A percentile compares a stretch with the other conserved stretches of the same genome.
Evolutionary conservation across 83 land plant genomes (phyloP).

Genomic region (Thuja plicata): DNA sequence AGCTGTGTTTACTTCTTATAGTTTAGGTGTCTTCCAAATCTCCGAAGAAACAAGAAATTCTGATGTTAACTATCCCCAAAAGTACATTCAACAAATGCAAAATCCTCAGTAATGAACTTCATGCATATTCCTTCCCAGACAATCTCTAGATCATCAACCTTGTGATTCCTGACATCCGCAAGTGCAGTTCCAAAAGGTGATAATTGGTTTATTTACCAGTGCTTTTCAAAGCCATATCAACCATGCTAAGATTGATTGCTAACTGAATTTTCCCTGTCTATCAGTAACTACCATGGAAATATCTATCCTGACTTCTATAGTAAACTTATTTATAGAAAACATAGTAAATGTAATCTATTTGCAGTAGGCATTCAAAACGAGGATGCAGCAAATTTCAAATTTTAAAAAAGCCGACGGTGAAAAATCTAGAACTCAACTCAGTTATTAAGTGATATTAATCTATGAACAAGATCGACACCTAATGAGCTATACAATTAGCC

Average conservation of each 20-base stretch:
- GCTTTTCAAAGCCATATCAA: background rate
- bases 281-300: background rate
- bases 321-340: too few species aligned
- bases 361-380: background rate
- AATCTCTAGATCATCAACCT: conserved; percentile 19
- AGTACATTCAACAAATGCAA: background rate
- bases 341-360: background rate
- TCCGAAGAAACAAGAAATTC: background rate
- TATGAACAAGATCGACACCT: background rate
- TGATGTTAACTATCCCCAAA: background rate
- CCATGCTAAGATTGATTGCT: background rate
- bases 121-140: conserved; percentile 29
- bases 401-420: background rate
- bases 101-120: background rate
- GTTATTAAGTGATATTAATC: background rate
- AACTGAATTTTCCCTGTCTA: background rate
- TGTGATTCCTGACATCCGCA: conserved; percentile 59
- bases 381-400: background rate
- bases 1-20: background rate
- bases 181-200: conserved; percentile 39
- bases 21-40: background rate
- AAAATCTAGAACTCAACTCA: background rate
- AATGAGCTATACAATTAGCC: background rate
- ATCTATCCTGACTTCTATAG: too few species aligned
- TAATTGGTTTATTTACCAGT: too few species aligned